Evolutionary conservation across 2,329 filamentous ascomycete species (phyloP), one percentile per base, ranked within the genome.

Genomic region (Botrytis squamosa): DNA sequence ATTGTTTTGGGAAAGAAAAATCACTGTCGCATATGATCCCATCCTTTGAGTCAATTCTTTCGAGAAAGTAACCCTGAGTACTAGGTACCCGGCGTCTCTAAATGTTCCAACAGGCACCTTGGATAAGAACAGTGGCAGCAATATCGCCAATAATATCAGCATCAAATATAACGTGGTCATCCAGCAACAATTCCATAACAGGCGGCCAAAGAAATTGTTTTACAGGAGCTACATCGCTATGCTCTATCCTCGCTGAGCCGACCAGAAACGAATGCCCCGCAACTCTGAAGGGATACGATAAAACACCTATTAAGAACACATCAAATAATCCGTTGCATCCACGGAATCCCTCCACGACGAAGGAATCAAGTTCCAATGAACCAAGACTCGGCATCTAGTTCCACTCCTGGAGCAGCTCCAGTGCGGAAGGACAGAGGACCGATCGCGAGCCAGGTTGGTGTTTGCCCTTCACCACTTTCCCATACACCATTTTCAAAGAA

Each of bases 381-480:
- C 29, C 25, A 22, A n/a, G 66, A 57, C 25, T 42, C 49, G 36
- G 38, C 20, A 57, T 69, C 66, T 18, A 69, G 49, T 33, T 57
- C 66, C n/a, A 69, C 29, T 57, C 22, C n/a, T 20, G 66, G 25
- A 42, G 22, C 49, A n/a, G 66, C 49, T 44, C 18, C 66, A 33
- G 33, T n/a, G n/a, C 49, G 66, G 7, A 69, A 69, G 49, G 66
- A 69, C 40, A 38, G 66, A 57, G 66, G 66, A 33, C 66, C 66
- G 49, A 69, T 69, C 49, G 66, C 66, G 49, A 57, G 38, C 40
- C 66, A 69, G 66, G 66, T 57, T 44, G n/a, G 66, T 57, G n/a
- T 14, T 57, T 57, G 20, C 25, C n/a, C 25, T 22, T 68, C 36
- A 7, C 36, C 66, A 33, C n/a, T 10, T 25, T 55, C 36, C 29